A percentile compares a stretch with the other conserved stretches of the same genome.
These are phyloP conservation scores for Talaromyces trachyspermus DNA, from an alignment of 495 filamentous ascomycete genomes.

Conservation along the genomic window DNA sequence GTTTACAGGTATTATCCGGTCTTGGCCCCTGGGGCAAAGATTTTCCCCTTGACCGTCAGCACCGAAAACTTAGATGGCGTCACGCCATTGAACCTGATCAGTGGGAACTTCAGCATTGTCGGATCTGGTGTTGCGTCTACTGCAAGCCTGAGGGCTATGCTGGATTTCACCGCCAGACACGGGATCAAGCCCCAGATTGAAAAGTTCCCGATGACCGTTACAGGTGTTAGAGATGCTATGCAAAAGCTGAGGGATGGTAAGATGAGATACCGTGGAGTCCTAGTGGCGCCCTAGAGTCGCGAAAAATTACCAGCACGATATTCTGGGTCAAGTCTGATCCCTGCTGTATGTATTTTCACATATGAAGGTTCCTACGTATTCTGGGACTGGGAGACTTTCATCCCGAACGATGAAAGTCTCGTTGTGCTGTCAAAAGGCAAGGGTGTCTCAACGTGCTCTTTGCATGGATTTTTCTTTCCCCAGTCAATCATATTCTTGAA, in stretches of 20 bases:
- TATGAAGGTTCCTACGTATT: neutral
- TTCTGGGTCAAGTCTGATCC: neutral
- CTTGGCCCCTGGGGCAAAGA: constrained; percentile 38
- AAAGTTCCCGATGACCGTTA: constrained; percentile 47
- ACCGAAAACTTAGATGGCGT: constrained; percentile 31
- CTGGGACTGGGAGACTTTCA: neutral
- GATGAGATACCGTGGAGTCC: constrained; percentile 52
- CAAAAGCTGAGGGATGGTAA: constrained; percentile 45
- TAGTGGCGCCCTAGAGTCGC: constrained; percentile 18
- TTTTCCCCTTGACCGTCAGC: constrained; percentile 46
- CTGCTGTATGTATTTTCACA: neutral
- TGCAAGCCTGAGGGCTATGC: constrained; percentile 32
- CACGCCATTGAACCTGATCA: constrained; percentile 37
- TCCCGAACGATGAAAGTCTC: neutral
- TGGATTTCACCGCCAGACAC: constrained; percentile 49
- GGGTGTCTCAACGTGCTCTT: no score
- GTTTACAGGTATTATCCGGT: constrained; percentile 19
- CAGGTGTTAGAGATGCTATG: constrained; percentile 47
- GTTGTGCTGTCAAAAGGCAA: neutral
- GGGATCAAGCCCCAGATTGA: constrained; percentile 48
- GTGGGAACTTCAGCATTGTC: constrained; percentile 34
- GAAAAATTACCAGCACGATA: neutral
- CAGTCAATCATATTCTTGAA: neutral
- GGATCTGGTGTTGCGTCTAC: constrained; percentile 41
- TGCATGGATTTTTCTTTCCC: neutral